Percentiles rank a stretch among this genome's conserved stretches.
These are phyloP conservation scores for Sporisorium iseilematis-ciliati DNA, from an alignment of 1,284 basidiomycete genomes.

Conservation along the genomic window DNA sequence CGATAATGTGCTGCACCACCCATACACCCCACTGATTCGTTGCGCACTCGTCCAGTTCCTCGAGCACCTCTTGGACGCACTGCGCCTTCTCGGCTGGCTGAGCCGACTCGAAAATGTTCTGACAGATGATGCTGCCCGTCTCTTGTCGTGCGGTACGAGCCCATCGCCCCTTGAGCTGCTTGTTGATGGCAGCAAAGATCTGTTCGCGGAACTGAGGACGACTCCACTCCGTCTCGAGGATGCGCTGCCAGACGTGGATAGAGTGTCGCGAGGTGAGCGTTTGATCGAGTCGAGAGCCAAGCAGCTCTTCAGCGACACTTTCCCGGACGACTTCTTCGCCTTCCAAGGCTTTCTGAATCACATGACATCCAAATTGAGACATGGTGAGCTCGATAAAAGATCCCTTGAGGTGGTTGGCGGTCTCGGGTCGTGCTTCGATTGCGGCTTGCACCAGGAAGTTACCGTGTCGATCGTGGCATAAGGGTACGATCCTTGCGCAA, in stretches of 20 bases:
- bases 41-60: conserved; percentile 52
- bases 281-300: conserved; percentile 48
- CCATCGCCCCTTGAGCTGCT: conserved; percentile 57
- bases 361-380: conserved; percentile 63
- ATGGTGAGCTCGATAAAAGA: conserved; percentile 55
- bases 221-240: conserved; percentile 56
- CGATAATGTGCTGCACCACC: conserved; percentile 67
- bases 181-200: conserved; percentile 58
- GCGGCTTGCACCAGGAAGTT: conserved; percentile 64
- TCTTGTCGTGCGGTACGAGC: conserved; percentile 58
- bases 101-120: conserved; percentile 63
- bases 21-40: conserved; percentile 68
- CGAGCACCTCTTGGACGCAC: conserved; percentile 63
- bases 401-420: conserved; percentile 48
- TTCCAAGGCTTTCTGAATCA: conserved; percentile 60
- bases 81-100: conserved; percentile 47
- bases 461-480: conserved; percentile 61
- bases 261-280: conserved; percentile 60
- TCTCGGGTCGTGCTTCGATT: conserved; percentile 33
- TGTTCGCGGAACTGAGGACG: conserved; percentile 32
- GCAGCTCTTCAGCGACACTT: conserved; percentile 56
- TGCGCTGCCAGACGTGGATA: conserved; percentile 64
- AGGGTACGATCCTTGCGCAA: conserved; percentile 30
- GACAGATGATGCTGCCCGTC: conserved; percentile 64
- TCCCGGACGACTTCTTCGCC: conserved; percentile 37